Percentiles rank a stretch among this genome's conserved stretches.
phyloP scores from a whole-genome alignment of 192 early-diverging fungal genomes.

The Umbelopsis ramanniana region DNA sequence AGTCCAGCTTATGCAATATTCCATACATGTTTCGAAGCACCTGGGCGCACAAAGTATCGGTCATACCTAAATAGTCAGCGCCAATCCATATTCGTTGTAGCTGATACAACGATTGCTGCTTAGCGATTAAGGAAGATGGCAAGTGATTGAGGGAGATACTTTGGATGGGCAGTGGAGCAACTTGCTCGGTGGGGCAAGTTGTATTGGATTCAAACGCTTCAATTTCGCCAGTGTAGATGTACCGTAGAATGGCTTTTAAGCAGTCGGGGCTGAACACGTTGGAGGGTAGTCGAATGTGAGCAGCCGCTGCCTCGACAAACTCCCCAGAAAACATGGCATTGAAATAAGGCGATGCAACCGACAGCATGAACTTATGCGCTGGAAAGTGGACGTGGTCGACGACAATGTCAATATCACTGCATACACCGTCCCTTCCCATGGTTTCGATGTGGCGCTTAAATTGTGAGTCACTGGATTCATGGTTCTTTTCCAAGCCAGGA shows the following conservation, averaged over 20 bases:
- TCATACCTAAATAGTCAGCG: slow-evolving; percentile 40
- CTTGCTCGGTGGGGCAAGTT: slow-evolving; percentile 4
- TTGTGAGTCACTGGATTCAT: slow-evolving; percentile 22
- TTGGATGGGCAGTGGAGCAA: not conserved
- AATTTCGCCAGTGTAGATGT: slow-evolving; percentile 30
- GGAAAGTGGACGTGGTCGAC: not conserved
- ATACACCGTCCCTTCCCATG: slow-evolving; percentile 8
- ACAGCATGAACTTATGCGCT: slow-evolving; percentile 24
- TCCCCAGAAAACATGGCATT: slow-evolving; percentile 31
- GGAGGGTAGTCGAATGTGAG: slow-evolving; percentile 20
- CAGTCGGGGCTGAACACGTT: slow-evolving; percentile 11
- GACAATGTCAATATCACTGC: slow-evolving; percentile 1
- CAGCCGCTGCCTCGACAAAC: slow-evolving; percentile 27
- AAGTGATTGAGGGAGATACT: not conserved
- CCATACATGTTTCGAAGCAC: slow-evolving; percentile 1
- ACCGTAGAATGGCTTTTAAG: slow-evolving; percentile 23
- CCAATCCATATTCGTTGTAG: slow-evolving; percentile 22
- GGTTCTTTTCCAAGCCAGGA: slow-evolving; percentile 20
- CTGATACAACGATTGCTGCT: slow-evolving; percentile 9
- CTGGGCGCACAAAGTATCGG: slow-evolving; percentile 13
- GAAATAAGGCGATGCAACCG: slow-evolving; percentile 35
- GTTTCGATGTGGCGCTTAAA: slow-evolving; percentile 20
- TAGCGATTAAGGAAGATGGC: not conserved
- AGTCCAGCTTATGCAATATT: slow-evolving; percentile 27
- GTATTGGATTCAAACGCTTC: not conserved